These are phyloP conservation scores for Clohesyomyces aquaticus DNA, from an alignment of 495 filamentous ascomycete species.

Conservation along the genomic window DNA sequence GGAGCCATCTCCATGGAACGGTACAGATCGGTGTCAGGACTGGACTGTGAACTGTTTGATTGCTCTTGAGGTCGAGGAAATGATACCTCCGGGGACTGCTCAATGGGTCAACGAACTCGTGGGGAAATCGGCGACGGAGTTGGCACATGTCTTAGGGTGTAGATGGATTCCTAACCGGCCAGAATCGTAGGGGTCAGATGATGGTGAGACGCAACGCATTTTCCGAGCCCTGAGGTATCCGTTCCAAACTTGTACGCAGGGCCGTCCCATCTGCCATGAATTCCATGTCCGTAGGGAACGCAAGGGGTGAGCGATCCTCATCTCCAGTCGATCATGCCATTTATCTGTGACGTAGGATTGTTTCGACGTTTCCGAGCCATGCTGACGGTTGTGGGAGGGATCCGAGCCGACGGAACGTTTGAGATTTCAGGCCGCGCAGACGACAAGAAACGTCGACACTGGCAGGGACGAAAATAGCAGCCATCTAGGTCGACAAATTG, in stretches of 20 bases:
- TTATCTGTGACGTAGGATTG: neutral
- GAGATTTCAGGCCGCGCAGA: neutral
- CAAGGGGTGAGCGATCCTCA: neutral
- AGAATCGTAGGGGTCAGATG: too few species aligned
- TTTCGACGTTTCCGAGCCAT: neutral
- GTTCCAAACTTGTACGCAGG: neutral
- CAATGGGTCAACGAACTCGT: conserved; percentile 4
- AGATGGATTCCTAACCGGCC: too few species aligned
- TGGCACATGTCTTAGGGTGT: too few species aligned
- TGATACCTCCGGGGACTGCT: conserved; percentile 1
- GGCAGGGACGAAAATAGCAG: too few species aligned
- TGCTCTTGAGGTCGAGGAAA: conserved; percentile 11
- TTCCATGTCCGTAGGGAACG: neutral
- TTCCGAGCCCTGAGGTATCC: too few species aligned
- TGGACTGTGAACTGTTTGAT: conserved; percentile 8
- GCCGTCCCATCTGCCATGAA: neutral
- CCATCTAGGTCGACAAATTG: too few species aligned
- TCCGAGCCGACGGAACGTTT: conserved; percentile 2
- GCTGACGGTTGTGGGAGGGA: neutral
- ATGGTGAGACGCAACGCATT: too few species aligned
- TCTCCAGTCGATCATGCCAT: neutral
- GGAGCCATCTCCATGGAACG: conserved; percentile 7
- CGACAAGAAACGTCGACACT: too few species aligned
- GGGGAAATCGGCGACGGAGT: neutral
- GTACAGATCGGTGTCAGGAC: conserved; percentile 13